Base-by-base conservation (phyloP, 73 alveolate genomes). In the Symbiodinium pilosum region DNA sequence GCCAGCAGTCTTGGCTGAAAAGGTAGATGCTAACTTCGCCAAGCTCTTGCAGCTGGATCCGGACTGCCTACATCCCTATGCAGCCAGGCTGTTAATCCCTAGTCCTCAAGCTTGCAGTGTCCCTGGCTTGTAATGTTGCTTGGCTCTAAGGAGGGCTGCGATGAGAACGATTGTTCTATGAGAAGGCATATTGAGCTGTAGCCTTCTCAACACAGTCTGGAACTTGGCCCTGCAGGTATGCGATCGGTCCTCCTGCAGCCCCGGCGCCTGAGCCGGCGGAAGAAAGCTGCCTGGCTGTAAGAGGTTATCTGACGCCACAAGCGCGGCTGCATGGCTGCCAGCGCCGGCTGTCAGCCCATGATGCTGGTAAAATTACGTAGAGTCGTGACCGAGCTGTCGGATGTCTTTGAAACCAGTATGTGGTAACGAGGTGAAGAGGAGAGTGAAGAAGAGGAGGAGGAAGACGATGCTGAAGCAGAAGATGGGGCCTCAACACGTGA, bases 1-100 rank as follows among this genome's bases (percentile, higher is more conserved):
- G 59, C 14, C 59, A 9, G 59, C 6, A 9, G 59, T 47, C 59
- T 47, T 47, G 59, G 59, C 59, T 14, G 21, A 47, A 24, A 28
- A 91, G 97, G 97, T 91, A 4, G 87, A 85, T 4, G 51, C 51
- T 24, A 91, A 91, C 77, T 91, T 91, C 44, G 89, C 77, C 47
- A 91, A 69, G 81, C 81, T 91, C 12, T 32, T 91, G 39, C 44
- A n/a, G 97, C 88, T 91, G 97, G 97, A 91, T 32, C 41, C 97
- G 18, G 97, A 91, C 54, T 91, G 97, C 77, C 51, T 91, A 88
- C 97, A 91, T 69, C 88, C 97, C 1, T 91, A 91, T 39, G 97
- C 34, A 36, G 24, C 85, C 34, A 12, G 77, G 77, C 11, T 26
- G 38, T 4, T 14, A 9, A 47, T 9, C 59, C 59, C 6, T 47